These are phyloP conservation scores for Arabis alpina DNA, from an alignment of 345 rosid species.

Conservation along the genomic window DNA sequence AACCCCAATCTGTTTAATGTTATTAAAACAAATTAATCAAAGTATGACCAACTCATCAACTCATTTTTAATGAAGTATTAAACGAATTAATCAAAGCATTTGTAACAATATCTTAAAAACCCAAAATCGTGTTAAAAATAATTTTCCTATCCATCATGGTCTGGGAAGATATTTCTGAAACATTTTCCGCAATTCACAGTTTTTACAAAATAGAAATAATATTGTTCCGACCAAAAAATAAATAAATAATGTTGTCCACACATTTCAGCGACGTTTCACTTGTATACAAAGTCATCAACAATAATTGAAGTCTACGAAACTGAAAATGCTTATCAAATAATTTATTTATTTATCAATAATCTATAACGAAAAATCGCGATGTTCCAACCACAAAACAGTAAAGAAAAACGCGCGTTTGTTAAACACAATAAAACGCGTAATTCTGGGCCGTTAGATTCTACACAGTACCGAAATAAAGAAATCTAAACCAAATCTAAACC, in stretches of 20 bases:
- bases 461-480: background rate
- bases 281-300: background rate
- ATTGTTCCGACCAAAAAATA: no score
- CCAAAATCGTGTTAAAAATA: no score
- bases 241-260: constrained; percentile 8
- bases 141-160: no score
- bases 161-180: no score
- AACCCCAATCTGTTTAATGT: no score
- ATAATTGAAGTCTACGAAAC: background rate
- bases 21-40: no score
- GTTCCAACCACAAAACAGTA: constrained; percentile 36
- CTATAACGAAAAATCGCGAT: constrained; percentile 32
- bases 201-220: background rate
- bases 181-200: no score
- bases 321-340: background rate
- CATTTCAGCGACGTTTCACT: background rate
- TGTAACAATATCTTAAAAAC: no score
- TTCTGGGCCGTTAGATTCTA: constrained; percentile 34
- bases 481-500: constrained; percentile 48
- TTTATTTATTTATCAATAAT: background rate
- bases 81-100: no score
- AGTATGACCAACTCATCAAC: no score
- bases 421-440: constrained; percentile 28
- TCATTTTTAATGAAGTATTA: no score
- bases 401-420: constrained; percentile 11